These are phyloP conservation scores for Pseudomassariella vexata DNA, from an alignment of 2,329 filamentous ascomycete species.

Conservation along the genomic window DNA sequence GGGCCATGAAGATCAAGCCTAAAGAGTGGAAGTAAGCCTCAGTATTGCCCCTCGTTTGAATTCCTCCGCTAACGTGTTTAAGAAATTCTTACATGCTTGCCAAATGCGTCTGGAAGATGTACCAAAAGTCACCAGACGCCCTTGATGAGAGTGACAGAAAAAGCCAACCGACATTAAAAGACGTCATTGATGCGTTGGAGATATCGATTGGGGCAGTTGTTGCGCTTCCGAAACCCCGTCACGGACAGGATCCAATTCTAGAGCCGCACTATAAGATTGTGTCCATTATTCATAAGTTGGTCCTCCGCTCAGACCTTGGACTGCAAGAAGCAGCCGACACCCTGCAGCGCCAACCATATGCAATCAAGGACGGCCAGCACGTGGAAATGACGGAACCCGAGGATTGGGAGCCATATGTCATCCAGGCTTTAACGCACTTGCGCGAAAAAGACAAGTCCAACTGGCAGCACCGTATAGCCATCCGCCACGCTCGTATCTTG, in stretches of 20 bases:
- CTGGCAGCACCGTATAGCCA: conserved; percentile 91
- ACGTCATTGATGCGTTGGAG: conserved; percentile 44
- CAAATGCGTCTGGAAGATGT: conserved; percentile 62
- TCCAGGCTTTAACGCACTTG: conserved; percentile 43
- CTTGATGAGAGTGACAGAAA: conserved; percentile 37
- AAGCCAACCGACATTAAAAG: conserved; percentile 30
- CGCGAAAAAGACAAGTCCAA: conserved; percentile 80
- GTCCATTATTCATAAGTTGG: conserved; percentile 75
- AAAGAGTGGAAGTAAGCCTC: conserved; percentile 50
- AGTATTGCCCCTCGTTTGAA: too few relatives aligned
- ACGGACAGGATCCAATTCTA: conserved; percentile 68
- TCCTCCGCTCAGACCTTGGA: conserved; percentile 45
- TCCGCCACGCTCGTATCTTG: conserved; percentile 58
- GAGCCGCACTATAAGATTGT: conserved; percentile 93
- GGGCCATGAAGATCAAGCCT: conserved; percentile 48
- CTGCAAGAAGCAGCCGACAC: conserved; percentile 44
- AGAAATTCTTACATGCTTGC: conserved; percentile 55
- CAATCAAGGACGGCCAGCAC: conserved; percentile 40
- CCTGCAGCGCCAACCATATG: conserved; percentile 52
- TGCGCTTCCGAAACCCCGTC: conserved; percentile 47
- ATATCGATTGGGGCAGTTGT: conserved; percentile 44
- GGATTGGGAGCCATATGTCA: conserved; percentile 52
- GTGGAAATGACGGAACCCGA: conserved; percentile 52
- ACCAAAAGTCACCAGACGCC: conserved; percentile 38
- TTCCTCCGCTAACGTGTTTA: conserved; percentile 18